Base-by-base conservation (phyloP, 257 asterid species). In the Nemophila menziesii region DNA sequence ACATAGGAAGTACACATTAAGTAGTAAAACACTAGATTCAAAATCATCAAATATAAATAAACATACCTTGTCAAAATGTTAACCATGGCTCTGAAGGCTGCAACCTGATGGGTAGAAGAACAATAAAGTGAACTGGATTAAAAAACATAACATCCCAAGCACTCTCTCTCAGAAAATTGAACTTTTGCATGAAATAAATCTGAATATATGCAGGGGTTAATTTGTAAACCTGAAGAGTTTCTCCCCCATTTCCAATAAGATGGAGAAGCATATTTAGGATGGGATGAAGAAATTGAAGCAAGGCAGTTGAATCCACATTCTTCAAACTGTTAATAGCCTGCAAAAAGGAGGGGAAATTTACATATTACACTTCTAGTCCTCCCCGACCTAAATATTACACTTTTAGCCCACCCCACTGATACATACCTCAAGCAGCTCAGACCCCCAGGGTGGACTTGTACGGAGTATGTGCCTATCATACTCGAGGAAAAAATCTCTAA, bases 371-470 rank as follows among this genome's bases (percentile, higher is more conserved):
- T n/a, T n/a, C n/a, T n/a, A n/a, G n/a, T n/a, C n/a, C n/a, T 20
- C 61, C 43, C 43, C 38, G 43, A 21, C 53, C n/a, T n/a, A n/a
- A n/a, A n/a, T n/a, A n/a, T n/a, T n/a, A n/a, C n/a, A n/a, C n/a
- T n/a, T n/a, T n/a, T n/a, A n/a, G n/a, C n/a, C n/a, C n/a, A n/a
- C n/a, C n/a, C n/a, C n/a, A n/a, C n/a, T n/a, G n/a, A 44, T 60
- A 33, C 34, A 52, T 59, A 85, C 98, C 98, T 90, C 98, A 47
- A 90, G 98, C 63, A 85, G 98, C 74, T 90, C 98, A 58, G 98
- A 90, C 52, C 98, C 98, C 98, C 98, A 85, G 48, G 98, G 98
- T 60, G 98, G 96, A 47, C 98, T 90, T 49, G 98, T 90, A 61
- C 96, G 90, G 51, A 90, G 96, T 65, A 80, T 76, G 63, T 90